phyloP scores from a whole-genome alignment of 2,329 filamentous ascomycete genomes.

The Neocucurbitaria cava region DNA sequence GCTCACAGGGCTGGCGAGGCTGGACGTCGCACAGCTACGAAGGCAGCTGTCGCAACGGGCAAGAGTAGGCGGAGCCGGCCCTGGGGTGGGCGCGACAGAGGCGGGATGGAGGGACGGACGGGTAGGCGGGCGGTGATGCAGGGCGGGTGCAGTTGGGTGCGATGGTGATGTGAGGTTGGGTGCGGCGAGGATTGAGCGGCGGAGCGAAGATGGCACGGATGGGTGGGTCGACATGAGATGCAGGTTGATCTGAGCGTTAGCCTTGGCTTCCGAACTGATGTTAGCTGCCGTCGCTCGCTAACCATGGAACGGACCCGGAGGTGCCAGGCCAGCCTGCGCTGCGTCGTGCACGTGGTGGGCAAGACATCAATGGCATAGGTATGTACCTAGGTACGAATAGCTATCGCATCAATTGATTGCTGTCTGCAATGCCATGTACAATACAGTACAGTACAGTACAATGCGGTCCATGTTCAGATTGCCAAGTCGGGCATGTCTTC shows the following conservation, averaged over 20 bases:
- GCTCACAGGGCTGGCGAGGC: constrained; percentile 28
- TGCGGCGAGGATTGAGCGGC: constrained; percentile 21
- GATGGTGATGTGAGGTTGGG: constrained; percentile 19
- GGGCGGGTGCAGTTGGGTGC: constrained; percentile 4
- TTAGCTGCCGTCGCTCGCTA: constrained; percentile 12
- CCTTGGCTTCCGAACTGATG: constrained; percentile 13
- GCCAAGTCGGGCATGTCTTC: too few relatives aligned
- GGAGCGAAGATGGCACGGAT: constrained; percentile 16
- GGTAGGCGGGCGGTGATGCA: constrained; percentile 16
- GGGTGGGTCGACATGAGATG: constrained; percentile 19
- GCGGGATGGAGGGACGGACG: constrained; percentile 19
- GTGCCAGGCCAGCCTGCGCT: too few relatives aligned
- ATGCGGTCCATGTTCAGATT: too few relatives aligned
- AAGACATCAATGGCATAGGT: too few relatives aligned
- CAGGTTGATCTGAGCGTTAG: neutral
- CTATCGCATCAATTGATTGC: too few relatives aligned
- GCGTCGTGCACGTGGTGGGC: too few relatives aligned
- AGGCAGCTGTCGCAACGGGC: constrained; percentile 9
- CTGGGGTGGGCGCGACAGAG: constrained; percentile 32
- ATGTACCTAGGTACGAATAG: too few relatives aligned
- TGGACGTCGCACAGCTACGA: constrained; percentile 25
- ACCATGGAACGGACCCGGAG: too few relatives aligned
- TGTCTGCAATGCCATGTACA: too few relatives aligned
- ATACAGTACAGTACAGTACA: too few relatives aligned
- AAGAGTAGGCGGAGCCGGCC: constrained; percentile 21